Evolutionary conservation across 495 filamentous ascomycete genomes (phyloP), one percentile per base, ranked within the genome.

Genomic region (Penicillium paxilli): DNA sequence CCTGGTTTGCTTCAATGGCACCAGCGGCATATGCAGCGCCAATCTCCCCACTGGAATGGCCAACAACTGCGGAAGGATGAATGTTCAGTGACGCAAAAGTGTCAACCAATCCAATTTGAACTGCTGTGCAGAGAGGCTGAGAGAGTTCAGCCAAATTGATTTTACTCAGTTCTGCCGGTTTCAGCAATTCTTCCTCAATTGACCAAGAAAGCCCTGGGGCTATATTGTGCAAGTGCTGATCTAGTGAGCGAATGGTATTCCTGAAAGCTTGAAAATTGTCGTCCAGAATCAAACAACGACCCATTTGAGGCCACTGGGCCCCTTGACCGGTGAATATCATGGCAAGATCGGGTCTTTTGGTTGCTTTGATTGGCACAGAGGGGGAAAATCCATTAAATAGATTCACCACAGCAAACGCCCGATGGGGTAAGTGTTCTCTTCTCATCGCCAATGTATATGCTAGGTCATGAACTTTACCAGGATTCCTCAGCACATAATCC

Each of bases 321-420:
- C 86, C 86, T 60, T 89, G 86, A 20, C 86, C 87, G 8, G 86
- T 88, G 60, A 89, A 90, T 25, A 82, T 68, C 57, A 90, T 86
- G 0, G 77, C 83, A 9, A 87, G 68, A 54, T 71, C 77, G 64
- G 62, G 79, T 0, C 53, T 23, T 20, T 54, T 63, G 22, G 16
- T 17, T 4, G 19, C 10, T 42, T 33, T 47, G 33, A 28, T 21
- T 12, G 23, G 21, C 16, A 42, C 35, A 10, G 49, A 55, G 2
- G 32, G 12, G 20, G 25, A 21, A 4, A 32, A 1, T 26, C 28
- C 46, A 10, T 11, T 11, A 12, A 22, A 30, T 11, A 32, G 16
- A 32, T 48, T 35, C 1, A 48, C 12, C 35, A 54, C 17, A 5
- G 35, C 49, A 21, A 16, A 47, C 8, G 51, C 40, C 5, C 52